Percentiles rank a stretch among this genome's conserved stretches.
These are phyloP conservation scores for Helenozyma rhizophorensis DNA, from an alignment of 805 yeast species.

Conservation along the genomic window DNA sequence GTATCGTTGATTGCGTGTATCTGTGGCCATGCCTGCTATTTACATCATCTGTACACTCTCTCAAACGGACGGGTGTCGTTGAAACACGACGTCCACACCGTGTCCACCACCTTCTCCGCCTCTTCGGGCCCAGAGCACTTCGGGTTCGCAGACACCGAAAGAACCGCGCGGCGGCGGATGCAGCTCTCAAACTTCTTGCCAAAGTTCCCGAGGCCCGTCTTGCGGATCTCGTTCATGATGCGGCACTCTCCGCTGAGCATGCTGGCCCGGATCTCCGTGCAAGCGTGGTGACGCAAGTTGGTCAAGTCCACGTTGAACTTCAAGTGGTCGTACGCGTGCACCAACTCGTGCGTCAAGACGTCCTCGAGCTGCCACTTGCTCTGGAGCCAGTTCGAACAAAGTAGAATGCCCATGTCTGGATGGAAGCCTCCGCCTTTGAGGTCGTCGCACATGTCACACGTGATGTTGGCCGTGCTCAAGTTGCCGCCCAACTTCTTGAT, in stretches of 20 bases:
- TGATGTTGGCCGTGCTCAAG: constrained; percentile 47
- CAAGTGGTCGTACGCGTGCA: constrained; percentile 88
- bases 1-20: too few species aligned
- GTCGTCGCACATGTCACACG: constrained; percentile 82
- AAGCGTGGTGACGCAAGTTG: constrained; percentile 88
- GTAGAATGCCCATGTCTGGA: constrained; percentile 79
- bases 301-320: constrained; percentile 85
- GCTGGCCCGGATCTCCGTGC: constrained; percentile 93
- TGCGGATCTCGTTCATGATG: constrained; percentile 73
- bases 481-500: constrained; percentile 59
- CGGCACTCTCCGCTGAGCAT: constrained; percentile 94
- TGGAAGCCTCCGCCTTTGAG: constrained; percentile 86
- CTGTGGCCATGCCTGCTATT: too few species aligned
- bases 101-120: constrained; percentile 75
- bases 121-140: constrained; percentile 65
- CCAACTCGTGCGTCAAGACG: constrained; percentile 85
- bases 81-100: constrained; percentile 91
- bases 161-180: constrained; percentile 80
- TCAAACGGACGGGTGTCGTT: constrained; percentile 96
- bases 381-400: constrained; percentile 78
- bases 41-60: constrained; percentile 64
- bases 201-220: constrained; percentile 49
- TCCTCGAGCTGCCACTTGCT: constrained; percentile 84
- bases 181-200: constrained; percentile 87
- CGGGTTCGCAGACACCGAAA: constrained; percentile 86